Base-by-base conservation (phyloP, 2,329 filamentous ascomycete genomes). In the Hymenoscyphus repandus region DNA sequence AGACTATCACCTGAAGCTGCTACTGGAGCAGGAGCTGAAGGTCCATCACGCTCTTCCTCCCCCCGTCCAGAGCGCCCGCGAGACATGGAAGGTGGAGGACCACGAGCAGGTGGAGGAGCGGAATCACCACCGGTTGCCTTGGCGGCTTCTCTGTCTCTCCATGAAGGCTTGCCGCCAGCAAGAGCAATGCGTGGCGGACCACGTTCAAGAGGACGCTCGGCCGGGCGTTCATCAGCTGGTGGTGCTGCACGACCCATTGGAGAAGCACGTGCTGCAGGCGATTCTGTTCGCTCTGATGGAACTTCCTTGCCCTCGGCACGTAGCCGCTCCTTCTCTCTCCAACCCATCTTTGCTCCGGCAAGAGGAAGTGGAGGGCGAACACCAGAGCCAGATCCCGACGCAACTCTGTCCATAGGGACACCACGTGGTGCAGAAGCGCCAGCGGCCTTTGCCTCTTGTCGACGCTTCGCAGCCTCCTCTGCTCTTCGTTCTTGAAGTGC, bases 401-500 rank as follows among this genome's bases (percentile, higher is more conserved):
- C 75, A 47, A 72, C 68, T 46, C 73, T 70, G 59, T 76, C 74
- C 49, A 73, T 69, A 44, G 70, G 61, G 49, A 66, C 57, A 45
- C 66, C 67, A 54, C 75, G 74, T 42, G 72, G 69, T 45, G 22
- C 22, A 7, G 71, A 63, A 66, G 69, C 54, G 66, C 70, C 58
- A 56, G 66, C 63, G 57, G 66, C 68, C 56, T 67, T 69, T 39
- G 79, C 79, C 70, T 81, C 84, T 64, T 77, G 81, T 68, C 80
- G 82, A 62, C 86, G 82, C 59, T 86, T 86, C 70, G 91, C 82
- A 13, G 90, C 91, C 69, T 96, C 91, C 62, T 93, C 90, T 69
- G 95, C 91, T 68, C 88, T 84, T 66, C 90, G 81, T 62, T 82
- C 83, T 72, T 96, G 92, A 60, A 81, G 72, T 11, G 81, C 81